These are phyloP conservation scores for Verbena officinalis DNA, from an alignment of 257 asterid genomes.

Conservation along the genomic window DNA sequence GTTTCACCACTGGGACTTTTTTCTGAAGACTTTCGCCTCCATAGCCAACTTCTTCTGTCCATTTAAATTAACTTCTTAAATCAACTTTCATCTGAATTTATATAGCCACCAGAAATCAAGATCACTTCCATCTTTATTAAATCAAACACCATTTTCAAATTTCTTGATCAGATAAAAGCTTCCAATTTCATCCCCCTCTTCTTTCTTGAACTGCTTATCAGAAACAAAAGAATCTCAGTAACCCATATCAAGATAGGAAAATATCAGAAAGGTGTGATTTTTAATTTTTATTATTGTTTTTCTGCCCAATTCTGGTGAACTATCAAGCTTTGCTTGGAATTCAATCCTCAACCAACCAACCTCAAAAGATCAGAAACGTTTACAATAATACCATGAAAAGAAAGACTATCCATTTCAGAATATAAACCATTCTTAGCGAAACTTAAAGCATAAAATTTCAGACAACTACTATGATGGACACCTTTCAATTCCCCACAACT, in stretches of 20 bases:
- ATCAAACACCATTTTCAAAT: constrained; percentile 11
- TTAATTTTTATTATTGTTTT: too few species aligned
- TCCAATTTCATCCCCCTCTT: constrained; percentile 24
- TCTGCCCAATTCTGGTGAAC: constrained; percentile 27
- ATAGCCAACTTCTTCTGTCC: constrained; percentile 93
- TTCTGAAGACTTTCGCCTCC: constrained; percentile 88
- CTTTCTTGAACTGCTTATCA: constrained; percentile 26
- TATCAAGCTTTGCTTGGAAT: constrained; percentile 46
- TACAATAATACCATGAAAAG: constrained; percentile 25
- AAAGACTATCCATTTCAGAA: constrained; percentile 25
- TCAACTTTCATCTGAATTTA: constrained; percentile 10
- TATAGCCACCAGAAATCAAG: constrained; percentile 26
- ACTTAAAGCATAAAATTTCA: constrained; percentile 33
- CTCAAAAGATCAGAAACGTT: constrained; percentile 29
- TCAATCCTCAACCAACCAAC: constrained; percentile 48
- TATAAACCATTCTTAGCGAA: constrained; percentile 22
- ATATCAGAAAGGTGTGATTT: constrained; percentile 2
- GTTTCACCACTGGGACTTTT: constrained; percentile 84
- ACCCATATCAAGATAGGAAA: neutral
- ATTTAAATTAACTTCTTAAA: constrained; percentile 37
- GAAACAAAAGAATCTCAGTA: constrained; percentile 1
- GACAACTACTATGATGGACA: constrained; percentile 46
- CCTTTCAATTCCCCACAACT: constrained; percentile 47
- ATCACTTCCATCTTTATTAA: constrained; percentile 26
- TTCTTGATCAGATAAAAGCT: constrained; percentile 2